A percentile compares a stretch with the other conserved stretches of the same genome.
Conservation (phyloP, 2,329 filamentous ascomycete genomes). For the Thielaviopsis punctulata region DNA sequence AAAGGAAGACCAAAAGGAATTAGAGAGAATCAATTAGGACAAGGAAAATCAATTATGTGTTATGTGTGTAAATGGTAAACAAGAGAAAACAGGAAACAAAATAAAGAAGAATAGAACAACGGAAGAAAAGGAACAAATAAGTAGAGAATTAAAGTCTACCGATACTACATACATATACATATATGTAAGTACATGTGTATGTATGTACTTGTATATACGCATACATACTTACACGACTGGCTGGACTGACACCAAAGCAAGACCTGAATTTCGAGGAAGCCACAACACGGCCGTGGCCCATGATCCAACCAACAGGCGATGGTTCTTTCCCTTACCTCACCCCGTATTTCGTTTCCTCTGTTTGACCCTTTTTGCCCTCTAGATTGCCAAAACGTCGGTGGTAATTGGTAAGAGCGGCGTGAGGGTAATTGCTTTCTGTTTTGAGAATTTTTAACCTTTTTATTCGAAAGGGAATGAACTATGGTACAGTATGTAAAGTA, state of each 20-base stretch:
- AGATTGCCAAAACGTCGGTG: neutral
- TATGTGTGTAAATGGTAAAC: neutral
- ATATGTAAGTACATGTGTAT: neutral
- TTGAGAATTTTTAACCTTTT: too few relatives aligned
- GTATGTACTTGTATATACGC: neutral
- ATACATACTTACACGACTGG: neutral
- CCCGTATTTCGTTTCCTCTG: neutral
- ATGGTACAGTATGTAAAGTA: too few relatives aligned
- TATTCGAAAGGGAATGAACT: too few relatives aligned
- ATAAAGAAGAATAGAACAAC: slow-evolving; percentile 1
- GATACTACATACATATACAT: too few relatives aligned
- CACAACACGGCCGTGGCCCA: neutral
- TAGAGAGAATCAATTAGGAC: neutral
- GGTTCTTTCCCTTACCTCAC: neutral
- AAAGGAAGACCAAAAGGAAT: neutral
- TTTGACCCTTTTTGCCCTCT: neutral
- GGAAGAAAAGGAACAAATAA: neutral
- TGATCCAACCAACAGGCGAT: neutral
- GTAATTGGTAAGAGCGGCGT: neutral
- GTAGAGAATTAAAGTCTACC: neutral
- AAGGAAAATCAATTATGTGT: neutral
- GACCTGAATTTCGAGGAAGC: neutral
- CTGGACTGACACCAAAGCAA: neutral
- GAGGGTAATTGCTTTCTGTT: too few relatives aligned
- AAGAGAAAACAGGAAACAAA: neutral